Evolutionary conservation across 2,329 filamentous ascomycete genomes (phyloP), one percentile per base, ranked within the genome.

Genomic region (Diplocarpon rosae): DNA sequence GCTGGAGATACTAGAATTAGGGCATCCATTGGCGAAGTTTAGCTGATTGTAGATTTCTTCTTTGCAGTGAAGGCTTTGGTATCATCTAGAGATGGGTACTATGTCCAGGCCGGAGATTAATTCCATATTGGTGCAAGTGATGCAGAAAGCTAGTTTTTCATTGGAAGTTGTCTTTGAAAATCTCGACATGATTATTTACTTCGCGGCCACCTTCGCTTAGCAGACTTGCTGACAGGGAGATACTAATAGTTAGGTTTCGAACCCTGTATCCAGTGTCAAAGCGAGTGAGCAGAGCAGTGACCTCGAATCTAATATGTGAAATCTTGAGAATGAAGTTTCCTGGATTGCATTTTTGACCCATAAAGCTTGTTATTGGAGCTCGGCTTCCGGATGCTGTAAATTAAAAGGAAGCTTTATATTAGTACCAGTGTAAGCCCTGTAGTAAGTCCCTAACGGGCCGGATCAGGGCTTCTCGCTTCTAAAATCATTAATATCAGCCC

Each of bases 151-250:
- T 11, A 49, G 9, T 13, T 9, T 37, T 46, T 13, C 14, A 5
- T 17, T 43, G 10, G 36, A 49, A 46, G 13, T 38, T 42, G 27
- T 49, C 47, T 30, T 46, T 49, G 38, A 49, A 49, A 10, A 34
- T 31, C 9, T 24, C 17, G 13, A 33, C 47, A 29, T 49, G 39
- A 13, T 29, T 10, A 15, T 49, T 46, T 10, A 49, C 40, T 28
- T 40, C 39, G 8, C 38, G 38, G 11, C 31, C 47, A 10, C 37
- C 36, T 34, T 49, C 34, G 9, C 15, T 27, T 5, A 49, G 36
- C 10, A 46, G 15, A 20, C 29, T 33, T 16, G 47, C 47, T 9
- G 47, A 46, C 24, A 46, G 39, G 15, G 43, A 46, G 4, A 46
- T 29, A 8, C 38, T 39, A 7, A 37, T 39, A 1, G 43, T 35